Percentiles rank a stretch among this genome's conserved stretches.
Evolutionary conservation across 352 stramenopile species (phyloP).

Genomic region (Pythium pectinolyticum): DNA sequence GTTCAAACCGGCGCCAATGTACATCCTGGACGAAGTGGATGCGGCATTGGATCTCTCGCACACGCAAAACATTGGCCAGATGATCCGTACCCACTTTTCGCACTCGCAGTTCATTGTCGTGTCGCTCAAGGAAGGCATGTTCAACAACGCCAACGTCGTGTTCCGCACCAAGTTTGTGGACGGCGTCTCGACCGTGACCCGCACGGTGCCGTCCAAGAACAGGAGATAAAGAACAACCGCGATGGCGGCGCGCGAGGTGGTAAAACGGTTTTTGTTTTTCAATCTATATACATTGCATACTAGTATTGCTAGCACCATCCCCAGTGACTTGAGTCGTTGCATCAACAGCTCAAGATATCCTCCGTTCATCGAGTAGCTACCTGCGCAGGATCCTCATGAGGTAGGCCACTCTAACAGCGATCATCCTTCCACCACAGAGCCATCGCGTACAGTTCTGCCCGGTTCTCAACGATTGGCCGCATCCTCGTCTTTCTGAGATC

Average conservation of each 20-base stretch:
- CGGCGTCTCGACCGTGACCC: constrained; percentile 97
- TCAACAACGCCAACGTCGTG: constrained; percentile 99
- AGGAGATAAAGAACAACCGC: constrained; percentile 51
- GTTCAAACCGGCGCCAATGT: constrained; percentile 99
- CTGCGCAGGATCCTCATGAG: too few relatives aligned
- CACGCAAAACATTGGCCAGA: constrained; percentile 99
- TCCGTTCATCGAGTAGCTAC: too few relatives aligned
- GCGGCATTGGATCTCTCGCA: constrained; percentile 98
- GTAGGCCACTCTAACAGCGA: too few relatives aligned
- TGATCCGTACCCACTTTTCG: constrained; percentile 99
- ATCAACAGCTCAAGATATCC: too few relatives aligned
- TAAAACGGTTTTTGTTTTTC: not conserved
- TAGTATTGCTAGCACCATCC: not conserved
- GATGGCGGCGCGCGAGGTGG: not conserved
- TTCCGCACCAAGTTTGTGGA: constrained; percentile 99
- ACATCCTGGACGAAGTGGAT: constrained; percentile 99
- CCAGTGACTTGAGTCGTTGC: too few relatives aligned
- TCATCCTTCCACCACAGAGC: too few relatives aligned
- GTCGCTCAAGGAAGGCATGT: constrained; percentile 99
- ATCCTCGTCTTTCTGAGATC: not conserved
- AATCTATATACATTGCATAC: constrained; percentile 1
- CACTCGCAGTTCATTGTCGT: constrained; percentile 99
- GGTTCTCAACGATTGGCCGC: too few relatives aligned
- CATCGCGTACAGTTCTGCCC: too few relatives aligned
- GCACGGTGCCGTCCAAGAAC: constrained; percentile 84